A percentile compares a stretch with the other conserved stretches of the same genome.
These are phyloP conservation scores for Suhomyces wounanorum DNA, from an alignment of 1,139 yeast species.

Conservation along the genomic window DNA sequence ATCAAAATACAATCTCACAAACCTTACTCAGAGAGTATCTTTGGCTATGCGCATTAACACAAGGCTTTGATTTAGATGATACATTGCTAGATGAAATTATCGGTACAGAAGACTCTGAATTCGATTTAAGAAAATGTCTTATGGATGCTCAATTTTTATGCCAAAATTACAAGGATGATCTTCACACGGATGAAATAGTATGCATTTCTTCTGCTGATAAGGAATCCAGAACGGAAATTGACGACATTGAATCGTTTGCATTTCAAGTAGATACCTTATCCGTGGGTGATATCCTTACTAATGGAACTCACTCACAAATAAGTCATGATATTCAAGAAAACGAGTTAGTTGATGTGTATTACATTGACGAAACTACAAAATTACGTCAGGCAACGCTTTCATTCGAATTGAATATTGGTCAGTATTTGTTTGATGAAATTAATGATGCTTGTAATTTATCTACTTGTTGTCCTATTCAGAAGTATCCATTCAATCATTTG, in stretches of 20 bases:
- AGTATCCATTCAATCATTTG: constrained; percentile 14
- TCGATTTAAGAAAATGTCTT: constrained; percentile 60
- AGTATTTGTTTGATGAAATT: constrained; percentile 15
- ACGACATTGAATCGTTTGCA: constrained; percentile 14
- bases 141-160: constrained; percentile 61
- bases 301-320: constrained; percentile 37
- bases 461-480: not conserved
- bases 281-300: constrained; percentile 37
- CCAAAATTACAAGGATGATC: constrained; percentile 20
- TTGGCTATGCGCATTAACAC: constrained; percentile 43
- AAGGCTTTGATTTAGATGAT: constrained; percentile 37
- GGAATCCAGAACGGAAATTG: not conserved
- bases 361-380: constrained; percentile 28
- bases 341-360: constrained; percentile 38
- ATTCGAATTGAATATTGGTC: constrained; percentile 42
- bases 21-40: constrained; percentile 33
- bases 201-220: not conserved
- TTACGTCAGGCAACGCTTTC: constrained; percentile 27
- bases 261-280: constrained; percentile 38
- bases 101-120: constrained; percentile 21
- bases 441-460: not conserved
- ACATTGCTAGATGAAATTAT: constrained; percentile 37
- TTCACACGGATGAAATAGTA: not conserved
- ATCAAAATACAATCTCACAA: constrained; percentile 22
- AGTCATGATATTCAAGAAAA: constrained; percentile 37